Percentiles rank a stretch among this genome's conserved stretches.
These are phyloP conservation scores for Jimgerdemannia lactiflua DNA, from an alignment of 192 early-diverging fungal genomes.

Conservation along the genomic window DNA sequence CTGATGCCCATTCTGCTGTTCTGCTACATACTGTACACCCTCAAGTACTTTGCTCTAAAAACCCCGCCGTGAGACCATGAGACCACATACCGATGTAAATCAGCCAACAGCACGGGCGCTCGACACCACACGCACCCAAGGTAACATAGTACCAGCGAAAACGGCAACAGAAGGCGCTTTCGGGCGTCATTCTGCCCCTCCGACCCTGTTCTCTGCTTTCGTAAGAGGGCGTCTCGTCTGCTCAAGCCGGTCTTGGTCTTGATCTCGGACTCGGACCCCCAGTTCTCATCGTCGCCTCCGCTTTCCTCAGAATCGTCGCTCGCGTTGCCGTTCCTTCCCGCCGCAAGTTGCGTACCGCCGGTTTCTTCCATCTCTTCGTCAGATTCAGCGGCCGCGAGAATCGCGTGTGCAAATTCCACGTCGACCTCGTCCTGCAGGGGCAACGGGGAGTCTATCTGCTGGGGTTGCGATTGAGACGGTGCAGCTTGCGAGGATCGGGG, in stretches of 20 bases:
- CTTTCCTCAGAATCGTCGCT: background rate
- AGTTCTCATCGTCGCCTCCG: background rate
- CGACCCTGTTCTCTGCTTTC: too few species aligned
- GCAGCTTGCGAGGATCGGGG: background rate
- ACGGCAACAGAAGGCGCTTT: background rate
- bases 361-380: background rate
- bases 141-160: slow-evolving; percentile 16
- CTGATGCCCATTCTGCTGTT: too few species aligned
- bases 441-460: background rate
- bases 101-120: slow-evolving; percentile 16
- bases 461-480: slow-evolving; percentile 3
- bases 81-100: slow-evolving; percentile 13
- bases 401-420: background rate
- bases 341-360: background rate
- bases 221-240: too few species aligned
- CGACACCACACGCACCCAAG: slow-evolving; percentile 18
- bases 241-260: too few species aligned
- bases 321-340: background rate
- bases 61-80: too few species aligned
- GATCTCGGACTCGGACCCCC: too few species aligned
- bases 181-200: background rate
- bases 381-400: background rate
- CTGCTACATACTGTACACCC: too few species aligned
- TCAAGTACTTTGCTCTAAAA: too few species aligned
- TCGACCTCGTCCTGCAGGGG: background rate